Percentiles rank a stretch among this genome's conserved stretches.
phyloP scores from a whole-genome alignment of 2,329 filamentous ascomycete species.

The Coniochaeta sp. region DNA sequence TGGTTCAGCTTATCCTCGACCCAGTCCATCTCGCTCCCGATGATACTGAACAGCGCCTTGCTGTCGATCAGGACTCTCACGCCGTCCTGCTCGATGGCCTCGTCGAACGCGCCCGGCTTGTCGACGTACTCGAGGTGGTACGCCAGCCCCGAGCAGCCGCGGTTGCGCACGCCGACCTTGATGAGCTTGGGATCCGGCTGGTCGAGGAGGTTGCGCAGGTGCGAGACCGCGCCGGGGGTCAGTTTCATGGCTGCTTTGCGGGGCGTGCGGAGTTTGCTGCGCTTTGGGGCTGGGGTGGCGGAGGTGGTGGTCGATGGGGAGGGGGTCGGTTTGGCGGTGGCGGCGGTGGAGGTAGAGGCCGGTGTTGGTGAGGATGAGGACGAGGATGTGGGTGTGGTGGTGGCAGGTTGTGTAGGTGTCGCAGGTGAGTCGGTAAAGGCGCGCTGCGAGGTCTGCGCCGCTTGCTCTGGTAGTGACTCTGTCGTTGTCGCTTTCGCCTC shows the following conservation, averaged over 20 bases:
- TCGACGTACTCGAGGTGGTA: conserved; percentile 96
- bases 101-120: conserved; percentile 80
- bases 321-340: conserved; percentile 8
- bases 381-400: conserved; percentile 22
- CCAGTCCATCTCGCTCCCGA: conserved; percentile 99
- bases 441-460: conserved; percentile 60
- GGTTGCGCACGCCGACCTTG: conserved; percentile 87
- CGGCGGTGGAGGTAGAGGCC: background rate
- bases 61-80: conserved; percentile 95
- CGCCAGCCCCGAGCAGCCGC: conserved; percentile 86
- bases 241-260: conserved; percentile 90
- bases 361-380: conserved; percentile 3
- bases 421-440: conserved; percentile 14
- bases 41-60: conserved; percentile 96
- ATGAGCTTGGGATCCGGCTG: conserved; percentile 89
- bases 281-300: conserved; percentile 19
- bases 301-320: background rate
- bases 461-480: conserved; percentile 45
- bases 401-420: background rate
- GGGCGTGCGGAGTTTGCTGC: conserved; percentile 56
- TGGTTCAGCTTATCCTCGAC: conserved; percentile 89
- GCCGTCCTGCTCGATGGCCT: conserved; percentile 89
- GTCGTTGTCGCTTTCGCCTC: conserved; percentile 7
- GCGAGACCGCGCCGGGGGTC: conserved; percentile 70
- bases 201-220: conserved; percentile 69